Evolutionary conservation across 768 basidiomycete genomes (phyloP), one percentile per base, ranked within the genome.

Genomic region (Agaricus blazei): DNA sequence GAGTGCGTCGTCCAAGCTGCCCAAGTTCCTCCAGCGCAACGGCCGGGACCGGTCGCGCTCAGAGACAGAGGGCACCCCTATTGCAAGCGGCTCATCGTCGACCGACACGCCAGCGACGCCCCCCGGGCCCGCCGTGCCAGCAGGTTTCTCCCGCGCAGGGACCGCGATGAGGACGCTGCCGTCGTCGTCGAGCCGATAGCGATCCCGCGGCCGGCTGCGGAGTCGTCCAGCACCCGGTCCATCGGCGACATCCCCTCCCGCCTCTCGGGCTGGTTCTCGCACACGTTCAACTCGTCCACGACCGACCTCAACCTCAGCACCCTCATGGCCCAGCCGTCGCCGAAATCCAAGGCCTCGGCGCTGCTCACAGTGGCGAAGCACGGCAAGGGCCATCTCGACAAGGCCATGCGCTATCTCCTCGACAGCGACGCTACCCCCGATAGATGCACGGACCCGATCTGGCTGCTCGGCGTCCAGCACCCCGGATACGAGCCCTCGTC

Each of bases 351-450:
- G 40, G 61, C 31, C 2, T 63, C 70, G 15, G 77, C 84, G 0
- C 72, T 90, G 11, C 73, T 90, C 48, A 79, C 82, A 1, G 87
- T 85, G 0, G 87, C 85, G 2, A 85, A 83, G 63, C 82, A 87
- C 62, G 84, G 88, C 41, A 87, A 86, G 61, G 86, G 84, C 24
- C 85, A 87, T 56, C 69, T 90, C 48, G 89, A 90, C 73, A 89
- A 88, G 67, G 90, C 88, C 2, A 83, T 93, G 76, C 78, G 93
- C 44, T 91, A 93, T 70, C 75, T 98, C n/a, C 78, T 96, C 58
- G 95, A 98, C 71, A 83, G 83, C 61, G 95, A 98, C 69, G 83
- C 93, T 15, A 82, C 79, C 3, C 91, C 90, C 1, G 93, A 97
- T 67, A 85, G 80, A 64, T 93, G 84, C 52, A 64, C 78, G 0